Conservation (phyloP, 2,329 filamentous ascomycete genomes). For the Verticillium dahliae region DNA sequence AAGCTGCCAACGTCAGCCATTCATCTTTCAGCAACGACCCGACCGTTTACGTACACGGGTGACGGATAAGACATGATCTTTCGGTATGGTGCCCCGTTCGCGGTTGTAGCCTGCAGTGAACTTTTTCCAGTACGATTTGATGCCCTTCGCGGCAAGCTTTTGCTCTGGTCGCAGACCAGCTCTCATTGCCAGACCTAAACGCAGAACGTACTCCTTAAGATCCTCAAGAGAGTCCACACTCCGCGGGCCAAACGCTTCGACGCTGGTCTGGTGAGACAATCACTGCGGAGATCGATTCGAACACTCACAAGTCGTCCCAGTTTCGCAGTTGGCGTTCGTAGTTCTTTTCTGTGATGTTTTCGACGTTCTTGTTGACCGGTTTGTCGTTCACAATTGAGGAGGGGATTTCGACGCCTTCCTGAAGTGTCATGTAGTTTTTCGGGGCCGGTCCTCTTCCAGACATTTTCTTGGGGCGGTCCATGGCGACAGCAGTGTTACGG, state of each 20-base stretch:
- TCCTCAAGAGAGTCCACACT: neutral
- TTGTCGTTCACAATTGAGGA: neutral
- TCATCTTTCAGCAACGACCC: neutral
- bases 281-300: neutral
- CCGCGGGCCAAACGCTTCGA: neutral
- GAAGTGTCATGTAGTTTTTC: neutral
- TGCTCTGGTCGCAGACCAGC: neutral
- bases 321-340: neutral
- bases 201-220: neutral
- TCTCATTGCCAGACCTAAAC: neutral
- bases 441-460: neutral
- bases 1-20: neutral
- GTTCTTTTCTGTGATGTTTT: neutral
- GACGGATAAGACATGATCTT: neutral
- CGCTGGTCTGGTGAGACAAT: neutral
- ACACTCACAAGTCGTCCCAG: neutral
- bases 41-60: neutral
- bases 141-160: neutral
- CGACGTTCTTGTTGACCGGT: neutral
- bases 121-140: neutral
- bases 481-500: neutral
- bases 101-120: neutral
- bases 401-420: neutral
- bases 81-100: neutral
- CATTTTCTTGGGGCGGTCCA: neutral